Conservation (phyloP, 139 green algal genomes). For the Chlorella sp. region DNA sequence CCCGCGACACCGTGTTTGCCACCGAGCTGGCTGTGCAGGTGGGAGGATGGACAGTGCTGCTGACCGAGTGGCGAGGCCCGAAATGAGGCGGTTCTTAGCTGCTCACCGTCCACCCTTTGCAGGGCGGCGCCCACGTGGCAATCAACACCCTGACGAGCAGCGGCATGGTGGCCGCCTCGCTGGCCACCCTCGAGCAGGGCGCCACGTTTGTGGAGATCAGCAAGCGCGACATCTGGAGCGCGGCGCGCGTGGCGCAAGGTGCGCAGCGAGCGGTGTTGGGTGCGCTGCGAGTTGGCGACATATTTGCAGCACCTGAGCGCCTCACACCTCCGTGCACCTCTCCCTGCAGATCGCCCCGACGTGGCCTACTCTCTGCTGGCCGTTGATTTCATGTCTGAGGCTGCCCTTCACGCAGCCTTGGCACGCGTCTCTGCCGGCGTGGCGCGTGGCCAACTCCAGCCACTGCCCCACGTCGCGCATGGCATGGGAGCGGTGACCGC, state of each 20-base stretch:
- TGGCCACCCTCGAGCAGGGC: conserved; percentile 63
- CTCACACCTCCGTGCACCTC: background rate
- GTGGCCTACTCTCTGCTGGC: conserved; percentile 75
- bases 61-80: too few relatives aligned
- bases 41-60: too few relatives aligned
- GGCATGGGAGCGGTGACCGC: conserved; percentile 46
- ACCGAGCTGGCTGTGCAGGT: background rate
- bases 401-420: conserved; percentile 50
- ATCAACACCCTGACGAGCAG: conserved; percentile 92
- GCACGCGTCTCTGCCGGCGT: conserved; percentile 24
- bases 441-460: conserved; percentile 50
- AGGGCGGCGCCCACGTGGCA: conserved; percentile 28
- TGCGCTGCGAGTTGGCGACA: background rate
- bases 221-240: conserved; percentile 89
- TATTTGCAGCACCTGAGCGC: background rate
- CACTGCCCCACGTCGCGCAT: conserved; percentile 54
- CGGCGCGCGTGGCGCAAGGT: conserved; percentile 46
- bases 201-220: conserved; percentile 82
- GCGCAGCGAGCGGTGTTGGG: background rate
- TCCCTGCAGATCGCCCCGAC: conserved; percentile 73
- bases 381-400: conserved; percentile 86
- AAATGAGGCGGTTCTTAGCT: too few relatives aligned
- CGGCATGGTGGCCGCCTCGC: conserved; percentile 78
- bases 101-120: too few relatives aligned
- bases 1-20: conserved; percentile 64